Conservation (phyloP, 768 basidiomycete species). For the Clavulina sp. region DNA sequence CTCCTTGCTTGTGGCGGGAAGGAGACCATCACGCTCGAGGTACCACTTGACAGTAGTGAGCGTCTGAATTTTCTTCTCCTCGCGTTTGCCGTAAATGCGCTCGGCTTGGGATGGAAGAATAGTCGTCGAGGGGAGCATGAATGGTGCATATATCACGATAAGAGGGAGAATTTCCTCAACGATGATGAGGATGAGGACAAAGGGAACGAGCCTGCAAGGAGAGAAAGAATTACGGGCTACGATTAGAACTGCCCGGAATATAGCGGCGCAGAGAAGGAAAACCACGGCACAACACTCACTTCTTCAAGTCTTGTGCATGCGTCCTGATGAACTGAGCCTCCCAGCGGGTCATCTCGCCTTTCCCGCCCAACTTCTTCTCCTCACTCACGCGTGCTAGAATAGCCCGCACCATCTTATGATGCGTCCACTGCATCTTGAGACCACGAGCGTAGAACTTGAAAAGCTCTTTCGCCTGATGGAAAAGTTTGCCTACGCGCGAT, state of each 20-base stretch:
- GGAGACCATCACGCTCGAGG: slow-evolving; percentile 11
- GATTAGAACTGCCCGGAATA: slow-evolving; percentile 8
- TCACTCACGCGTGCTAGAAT: slow-evolving; percentile 36
- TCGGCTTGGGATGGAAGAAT: slow-evolving; percentile 63
- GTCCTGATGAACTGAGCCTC: slow-evolving; percentile 53
- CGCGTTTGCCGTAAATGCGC: slow-evolving; percentile 34
- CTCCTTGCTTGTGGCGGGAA: slow-evolving; percentile 10
- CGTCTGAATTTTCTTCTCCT: slow-evolving; percentile 11
- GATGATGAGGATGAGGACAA: slow-evolving; percentile 52
- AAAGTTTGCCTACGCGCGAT: slow-evolving; percentile 33
- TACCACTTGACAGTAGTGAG: slow-evolving; percentile 1
- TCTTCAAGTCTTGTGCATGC: slow-evolving; percentile 48
- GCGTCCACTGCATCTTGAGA: slow-evolving; percentile 40
- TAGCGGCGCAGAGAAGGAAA: no score
- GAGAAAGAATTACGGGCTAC: background rate
- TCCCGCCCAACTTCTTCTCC: slow-evolving; percentile 30
- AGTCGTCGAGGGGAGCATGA: slow-evolving; percentile 73
- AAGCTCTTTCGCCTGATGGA: slow-evolving; percentile 28
- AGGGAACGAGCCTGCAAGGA: slow-evolving; percentile 50
- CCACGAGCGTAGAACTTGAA: slow-evolving; percentile 79
- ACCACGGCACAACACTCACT: slow-evolving; percentile 32
- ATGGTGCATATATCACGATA: slow-evolving; percentile 70
- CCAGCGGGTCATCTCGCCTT: slow-evolving; percentile 38
- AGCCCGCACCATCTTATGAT: slow-evolving; percentile 34
- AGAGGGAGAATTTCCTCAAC: slow-evolving; percentile 72